Conservation (phyloP, 345 rosid species). For the Zanthoxylum bungeanum region DNA sequence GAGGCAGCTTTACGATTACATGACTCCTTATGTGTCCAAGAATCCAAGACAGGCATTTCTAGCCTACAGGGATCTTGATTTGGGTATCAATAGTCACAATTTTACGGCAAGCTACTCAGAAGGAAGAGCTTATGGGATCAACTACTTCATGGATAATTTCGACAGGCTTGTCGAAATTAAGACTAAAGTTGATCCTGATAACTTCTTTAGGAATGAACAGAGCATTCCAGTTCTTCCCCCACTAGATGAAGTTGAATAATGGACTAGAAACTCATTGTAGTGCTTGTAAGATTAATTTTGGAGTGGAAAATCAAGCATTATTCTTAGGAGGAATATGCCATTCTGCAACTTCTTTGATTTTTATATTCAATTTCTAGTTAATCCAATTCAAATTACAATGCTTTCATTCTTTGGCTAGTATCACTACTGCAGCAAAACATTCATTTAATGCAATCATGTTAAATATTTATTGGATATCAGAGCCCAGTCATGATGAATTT, state of each 20-base stretch:
- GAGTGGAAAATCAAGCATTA: background rate
- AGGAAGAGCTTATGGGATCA: conserved; percentile 13
- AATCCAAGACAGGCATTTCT: conserved; percentile 3
- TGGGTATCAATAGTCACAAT: background rate
- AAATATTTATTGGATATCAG: no score
- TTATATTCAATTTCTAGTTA: background rate
- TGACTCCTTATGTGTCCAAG: conserved; percentile 13
- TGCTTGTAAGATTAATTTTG: background rate
- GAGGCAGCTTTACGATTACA: background rate
- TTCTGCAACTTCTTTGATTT: background rate
- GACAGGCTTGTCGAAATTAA: conserved; percentile 15
- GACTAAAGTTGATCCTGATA: conserved; percentile 12
- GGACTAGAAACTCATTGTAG: background rate
- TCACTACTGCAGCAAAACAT: background rate
- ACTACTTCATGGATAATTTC: conserved; percentile 13
- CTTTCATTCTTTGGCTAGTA: no score
- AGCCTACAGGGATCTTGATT: conserved; percentile 2
- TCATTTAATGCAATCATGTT: background rate
- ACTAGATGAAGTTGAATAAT: background rate
- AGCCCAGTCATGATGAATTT: no score
- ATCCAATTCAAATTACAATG: background rate
- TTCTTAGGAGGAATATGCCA: no score
- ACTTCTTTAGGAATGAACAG: conserved; percentile 14
- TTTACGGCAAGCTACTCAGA: background rate
- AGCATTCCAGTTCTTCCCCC: conserved; percentile 7